Base-by-base conservation (phyloP, 371 early-diverging fungal genomes). In the Rhizopus delemar region DNA sequence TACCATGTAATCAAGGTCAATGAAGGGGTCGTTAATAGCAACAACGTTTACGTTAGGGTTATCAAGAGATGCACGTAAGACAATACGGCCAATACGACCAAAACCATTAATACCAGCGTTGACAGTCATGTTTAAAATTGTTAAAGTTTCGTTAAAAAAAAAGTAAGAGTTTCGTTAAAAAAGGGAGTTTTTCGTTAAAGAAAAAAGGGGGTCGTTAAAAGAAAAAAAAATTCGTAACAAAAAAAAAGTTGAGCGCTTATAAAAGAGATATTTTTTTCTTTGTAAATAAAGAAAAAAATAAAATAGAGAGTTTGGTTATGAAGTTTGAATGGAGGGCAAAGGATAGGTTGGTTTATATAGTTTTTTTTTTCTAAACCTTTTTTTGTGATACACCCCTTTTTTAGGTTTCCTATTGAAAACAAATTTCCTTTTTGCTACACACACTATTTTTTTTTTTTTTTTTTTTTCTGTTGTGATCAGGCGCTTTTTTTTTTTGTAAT, bases 71-170 rank as follows among this genome's bases (percentile, higher is more conserved):
- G 94, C 91, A 73, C 97, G 93, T 79, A 98, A 87, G 57, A 99
- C 98, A 64, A 98, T 88, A 79, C 99, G 99, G 60, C 99, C 99
- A 70, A 99, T 99, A 78, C 99, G 93, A 78, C 95, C 95, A 80
- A 96, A 94, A 56, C 97, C 97, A 86, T 95, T 97, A 79, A 97
- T 95, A 71, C 96, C 96, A 68, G 95, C 86, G 74, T 89, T 83
- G 69, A 88, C 28, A 48, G 48, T 8, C 48, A 48, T 48, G 48
- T 48, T 48, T 48, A 15, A 29, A 15, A n/a, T 48, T 29, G 22
- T 16, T 48, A 28, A 15, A 48, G 29, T 22, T 46, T 48, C 48
- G 48, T 48, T 8, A 48, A 48, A 29, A 48, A 48, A 48, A 46
- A 46, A 29, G 29, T 22, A 48, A 38, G 5, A 38, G 39, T 38